These are phyloP conservation scores for Neurospora hispaniola DNA, from an alignment of 495 filamentous ascomycete genomes.

Conservation along the genomic window DNA sequence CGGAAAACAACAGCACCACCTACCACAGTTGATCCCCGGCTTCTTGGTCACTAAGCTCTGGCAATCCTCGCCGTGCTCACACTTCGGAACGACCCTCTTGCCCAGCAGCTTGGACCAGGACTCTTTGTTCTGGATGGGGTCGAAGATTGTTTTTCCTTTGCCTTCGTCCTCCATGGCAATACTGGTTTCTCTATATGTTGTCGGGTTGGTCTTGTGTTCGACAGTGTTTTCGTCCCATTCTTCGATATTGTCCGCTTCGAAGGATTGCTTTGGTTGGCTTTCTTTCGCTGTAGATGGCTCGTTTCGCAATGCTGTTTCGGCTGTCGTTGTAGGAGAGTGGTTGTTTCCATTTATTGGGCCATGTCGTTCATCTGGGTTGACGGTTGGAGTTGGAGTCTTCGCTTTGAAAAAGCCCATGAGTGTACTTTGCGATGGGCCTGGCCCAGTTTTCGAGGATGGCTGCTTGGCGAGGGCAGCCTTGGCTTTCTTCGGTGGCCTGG, in stretches of 20 bases:
- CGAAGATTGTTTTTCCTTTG: slow-evolving; percentile 36
- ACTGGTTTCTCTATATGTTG: neutral
- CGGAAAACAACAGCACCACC: slow-evolving; percentile 3
- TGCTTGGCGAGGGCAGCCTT: slow-evolving; percentile 25
- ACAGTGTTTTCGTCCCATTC: neutral
- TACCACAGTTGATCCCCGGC: slow-evolving; percentile 63
- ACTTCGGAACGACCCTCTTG: slow-evolving; percentile 61
- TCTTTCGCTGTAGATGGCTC: neutral
- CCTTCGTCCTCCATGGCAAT: slow-evolving; percentile 2
- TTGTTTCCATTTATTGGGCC: neutral
- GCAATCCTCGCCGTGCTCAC: slow-evolving; percentile 85
- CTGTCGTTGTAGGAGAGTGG: neutral
- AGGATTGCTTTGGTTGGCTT: neutral
- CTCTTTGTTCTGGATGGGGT: slow-evolving; percentile 65
- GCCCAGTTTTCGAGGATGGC: slow-evolving; percentile 19
- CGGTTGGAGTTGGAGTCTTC: slow-evolving; percentile 27
- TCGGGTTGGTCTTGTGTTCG: neutral
- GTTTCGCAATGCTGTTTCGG: neutral
- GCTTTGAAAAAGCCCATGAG: slow-evolving; percentile 78
- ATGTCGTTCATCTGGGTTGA: slow-evolving; percentile 1
- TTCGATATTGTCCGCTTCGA: neutral
- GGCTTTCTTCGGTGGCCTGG: slow-evolving; percentile 31
- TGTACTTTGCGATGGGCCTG: slow-evolving; percentile 55
- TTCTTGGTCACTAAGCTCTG: slow-evolving; percentile 76
- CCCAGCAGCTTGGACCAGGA: slow-evolving; percentile 81